A percentile compares a stretch with the other conserved stretches of the same genome.
phyloP scores from a whole-genome alignment of 2,329 filamentous ascomycete species.

The Verticillium albo-atrum region DNA sequence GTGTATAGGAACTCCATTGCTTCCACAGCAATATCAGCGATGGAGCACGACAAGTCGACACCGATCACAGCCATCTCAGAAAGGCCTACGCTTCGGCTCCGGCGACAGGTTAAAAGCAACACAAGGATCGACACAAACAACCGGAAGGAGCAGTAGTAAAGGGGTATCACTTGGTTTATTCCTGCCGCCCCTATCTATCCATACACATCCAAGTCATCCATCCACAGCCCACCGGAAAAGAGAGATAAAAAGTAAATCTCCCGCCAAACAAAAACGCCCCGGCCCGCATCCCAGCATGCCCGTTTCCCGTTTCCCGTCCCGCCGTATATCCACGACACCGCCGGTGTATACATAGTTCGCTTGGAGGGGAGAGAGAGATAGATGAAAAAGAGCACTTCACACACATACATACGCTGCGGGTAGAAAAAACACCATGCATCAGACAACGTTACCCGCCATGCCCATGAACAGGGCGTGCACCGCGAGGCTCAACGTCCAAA shows the following conservation, averaged over 20 bases:
- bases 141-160: background rate
- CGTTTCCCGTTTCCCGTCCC: background rate
- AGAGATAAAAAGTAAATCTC: background rate
- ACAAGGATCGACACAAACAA: background rate
- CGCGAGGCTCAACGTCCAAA: slow-evolving; percentile 91
- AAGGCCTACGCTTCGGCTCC: too few relatives aligned
- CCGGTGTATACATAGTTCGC: slow-evolving; percentile 3
- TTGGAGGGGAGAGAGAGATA: background rate
- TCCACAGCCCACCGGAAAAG: background rate
- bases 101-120: too few relatives aligned
- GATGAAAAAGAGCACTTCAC: background rate
- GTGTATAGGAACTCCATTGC: too few relatives aligned
- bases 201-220: background rate
- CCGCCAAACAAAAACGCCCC: too few relatives aligned
- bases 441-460: slow-evolving; percentile 76
- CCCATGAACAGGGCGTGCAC: slow-evolving; percentile 94
- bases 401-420: background rate
- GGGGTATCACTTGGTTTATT: background rate
- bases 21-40: too few relatives aligned
- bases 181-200: background rate
- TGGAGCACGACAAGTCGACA: too few relatives aligned
- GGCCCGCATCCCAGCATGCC: background rate
- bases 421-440: slow-evolving; percentile 3
- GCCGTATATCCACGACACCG: background rate
- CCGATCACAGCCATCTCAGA: too few relatives aligned